Evolutionary conservation across 2,329 filamentous ascomycete species (phyloP), one percentile per base, ranked within the genome.

Genomic region (Bipolaris sorokiniana): DNA sequence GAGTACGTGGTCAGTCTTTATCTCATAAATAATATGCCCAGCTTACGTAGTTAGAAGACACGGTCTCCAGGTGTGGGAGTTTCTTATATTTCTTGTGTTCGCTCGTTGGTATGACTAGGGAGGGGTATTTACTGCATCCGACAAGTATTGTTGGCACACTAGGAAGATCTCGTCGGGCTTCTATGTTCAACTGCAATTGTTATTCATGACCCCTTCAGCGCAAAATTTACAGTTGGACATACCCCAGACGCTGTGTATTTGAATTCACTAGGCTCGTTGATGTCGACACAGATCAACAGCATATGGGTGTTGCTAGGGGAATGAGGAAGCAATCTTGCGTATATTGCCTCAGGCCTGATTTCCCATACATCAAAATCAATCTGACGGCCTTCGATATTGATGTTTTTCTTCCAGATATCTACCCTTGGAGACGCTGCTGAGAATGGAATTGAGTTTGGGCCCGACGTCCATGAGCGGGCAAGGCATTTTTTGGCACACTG

Each of bases 241-340:
- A 63, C 61, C 49, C 54, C 45, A 9, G 54, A 47, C n/a, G 54
- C 53, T 1, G 63, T 50, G 13, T 62, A 62, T 3, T 61, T 57
- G 15, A 61, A 56, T 2, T 63, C 59, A 4, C 58, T 48, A 2
- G 33, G 46, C 5, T 57, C 46, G 10, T 34, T 46, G 7, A 66
- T 61, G 28, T 62, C 60, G 41, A 67, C 65, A 47, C 63, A 65
- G 3, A 67, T 52, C 15, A 67, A 33, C 3, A 63, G 47, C 10
- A 61, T 48, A 16, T 61, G 59, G 0, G 54, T 49, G 15, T 47
- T 46, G 2, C 51, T 6, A 26, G 5, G 1, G 23, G 5, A 26
- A 26, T 26, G 5, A 26, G 5, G 6, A 26, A 5, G 23, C 23
- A 26, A 26, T 22, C 22, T 22, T n/a, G n/a, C n/a, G n/a, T n/a